Conservation (phyloP, 2,329 filamentous ascomycete genomes). For the Apiospora saccharicola region DNA sequence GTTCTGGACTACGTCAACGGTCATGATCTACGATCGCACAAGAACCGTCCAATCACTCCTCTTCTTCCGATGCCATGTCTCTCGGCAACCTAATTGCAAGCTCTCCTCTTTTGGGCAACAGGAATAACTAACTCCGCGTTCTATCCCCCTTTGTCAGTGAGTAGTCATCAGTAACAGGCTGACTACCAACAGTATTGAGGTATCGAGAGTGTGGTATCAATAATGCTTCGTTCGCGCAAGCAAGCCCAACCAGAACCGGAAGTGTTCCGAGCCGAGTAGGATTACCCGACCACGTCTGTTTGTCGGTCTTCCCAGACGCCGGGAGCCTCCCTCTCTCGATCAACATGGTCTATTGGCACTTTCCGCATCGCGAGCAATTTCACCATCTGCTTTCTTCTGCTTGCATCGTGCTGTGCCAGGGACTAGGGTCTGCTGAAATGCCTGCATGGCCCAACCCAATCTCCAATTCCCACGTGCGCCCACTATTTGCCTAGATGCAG, state of each 20-base stretch:
- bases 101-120: neutral
- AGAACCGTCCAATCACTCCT: constrained; percentile 4
- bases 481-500: neutral
- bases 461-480: neutral
- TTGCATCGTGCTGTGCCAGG: neutral
- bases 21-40: constrained; percentile 12
- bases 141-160: neutral
- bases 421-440: neutral
- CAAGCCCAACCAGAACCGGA: neutral
- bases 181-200: neutral
- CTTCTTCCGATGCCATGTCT: neutral
- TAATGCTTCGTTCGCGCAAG: neutral
- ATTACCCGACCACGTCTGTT: neutral
- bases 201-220: neutral
- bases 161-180: neutral
- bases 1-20: constrained; percentile 6
- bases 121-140: neutral
- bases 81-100: neutral
- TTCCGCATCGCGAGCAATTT: neutral
- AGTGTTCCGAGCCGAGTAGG: neutral
- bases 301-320: neutral
- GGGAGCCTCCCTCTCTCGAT: neutral
- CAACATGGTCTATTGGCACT: constrained; percentile 7
- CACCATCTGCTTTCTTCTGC: neutral
- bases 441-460: constrained; percentile 2